Percentiles rank a stretch among this genome's conserved stretches.
phyloP scores from a whole-genome alignment of 345 rosid genomes.

The Dipteronia dyeriana region DNA sequence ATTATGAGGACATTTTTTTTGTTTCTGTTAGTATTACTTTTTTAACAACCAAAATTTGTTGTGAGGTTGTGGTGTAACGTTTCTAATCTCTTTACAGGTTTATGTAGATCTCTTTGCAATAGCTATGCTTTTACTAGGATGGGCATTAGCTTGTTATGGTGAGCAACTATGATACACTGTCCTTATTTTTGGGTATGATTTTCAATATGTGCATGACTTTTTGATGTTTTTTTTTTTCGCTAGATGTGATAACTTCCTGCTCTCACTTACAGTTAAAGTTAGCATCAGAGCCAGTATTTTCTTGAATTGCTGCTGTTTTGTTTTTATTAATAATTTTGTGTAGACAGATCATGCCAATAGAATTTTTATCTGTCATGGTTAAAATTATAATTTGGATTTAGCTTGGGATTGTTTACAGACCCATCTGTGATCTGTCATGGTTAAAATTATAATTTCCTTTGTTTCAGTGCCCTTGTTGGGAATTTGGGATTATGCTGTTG shows the following conservation, averaged over 20 bases:
- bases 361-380: no score
- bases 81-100: constrained; percentile 39
- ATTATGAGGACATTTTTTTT: background rate
- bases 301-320: background rate
- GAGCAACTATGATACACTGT: constrained; percentile 22
- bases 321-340: background rate
- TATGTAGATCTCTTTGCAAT: constrained; percentile 48
- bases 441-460: background rate
- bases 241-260: background rate
- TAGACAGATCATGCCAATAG: background rate
- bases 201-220: background rate
- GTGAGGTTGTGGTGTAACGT: constrained; percentile 8
- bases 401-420: background rate
- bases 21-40: background rate
- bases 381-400: background rate
- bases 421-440: background rate
- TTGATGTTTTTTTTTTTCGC: background rate
- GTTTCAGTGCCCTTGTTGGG: background rate
- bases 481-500: background rate
- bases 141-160: constrained; percentile 65
- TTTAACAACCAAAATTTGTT: background rate
- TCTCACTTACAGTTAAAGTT: background rate
- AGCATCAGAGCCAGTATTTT: background rate
- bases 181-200: constrained; percentile 3
- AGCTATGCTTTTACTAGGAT: constrained; percentile 50